Evolutionary conservation across 1,139 yeast genomes (phyloP), one percentile per base, ranked within the genome.

Genomic region (Geotrichum australiense): DNA sequence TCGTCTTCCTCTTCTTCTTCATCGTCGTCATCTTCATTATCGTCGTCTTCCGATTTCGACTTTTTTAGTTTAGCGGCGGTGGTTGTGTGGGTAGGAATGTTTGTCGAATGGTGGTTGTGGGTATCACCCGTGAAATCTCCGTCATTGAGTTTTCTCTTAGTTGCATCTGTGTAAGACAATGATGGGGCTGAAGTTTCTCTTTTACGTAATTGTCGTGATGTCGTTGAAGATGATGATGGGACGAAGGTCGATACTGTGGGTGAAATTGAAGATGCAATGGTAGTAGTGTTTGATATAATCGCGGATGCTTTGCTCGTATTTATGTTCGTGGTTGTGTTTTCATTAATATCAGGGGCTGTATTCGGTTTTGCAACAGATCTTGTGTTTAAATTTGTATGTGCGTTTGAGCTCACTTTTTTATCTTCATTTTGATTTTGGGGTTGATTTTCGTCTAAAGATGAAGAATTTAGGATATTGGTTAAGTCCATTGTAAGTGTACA

Each of bases 381-480:
- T n/a, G n/a, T n/a, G n/a, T n/a, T n/a, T n/a, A n/a, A n/a, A n/a
- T n/a, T n/a, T n/a, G n/a, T n/a, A n/a, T n/a, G n/a, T n/a, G n/a
- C n/a, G n/a, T n/a, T n/a, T n/a, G n/a, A n/a, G n/a, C n/a, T n/a
- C n/a, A n/a, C n/a, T n/a, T n/a, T n/a, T n/a, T n/a, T n/a, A n/a
- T n/a, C n/a, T n/a, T n/a, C n/a, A n/a, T 33, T 22, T 23, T 4
- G 36, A 15, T 15, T 14, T 21, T 19, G 24, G 15, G 25, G 14
- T 26, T 23, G 29, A 20, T 22, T 15, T 30, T 39, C 42, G 4
- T 39, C 37, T 8, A 21, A 18, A n/a, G 43, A 40, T 12, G 37
- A 20, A 34, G 24, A 16, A 29, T 40, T 40, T 33, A 40, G 43
- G 10, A 40, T 40, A 25, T 40, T 40, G 34, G 26, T 35, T 19